Evolutionary conservation across 2,329 filamentous ascomycete species (phyloP), one percentile per base, ranked within the genome.

Genomic region (Fusarium sp.): DNA sequence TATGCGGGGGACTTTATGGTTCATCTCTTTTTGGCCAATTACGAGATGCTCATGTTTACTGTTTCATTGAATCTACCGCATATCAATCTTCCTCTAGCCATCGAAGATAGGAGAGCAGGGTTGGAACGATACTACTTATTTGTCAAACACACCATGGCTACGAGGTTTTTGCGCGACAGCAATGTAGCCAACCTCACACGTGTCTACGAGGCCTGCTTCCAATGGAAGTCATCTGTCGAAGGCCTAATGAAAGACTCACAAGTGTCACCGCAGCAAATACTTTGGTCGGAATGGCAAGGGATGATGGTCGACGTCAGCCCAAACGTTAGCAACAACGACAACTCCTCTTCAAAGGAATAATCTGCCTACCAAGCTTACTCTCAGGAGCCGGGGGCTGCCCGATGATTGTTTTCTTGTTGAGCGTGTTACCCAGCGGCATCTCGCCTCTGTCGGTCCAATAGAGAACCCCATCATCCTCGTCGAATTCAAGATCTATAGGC

Each of bases 401-500:
- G 14, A 32, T 32, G 30, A 32, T 11, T 4, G 30, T 32, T 15
- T 32, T 32, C 30, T 32, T 54, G n/a, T 44, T 44, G 12, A 54
- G 27, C 9, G 51, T 32, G 24, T 88, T 89, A 0, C 88, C 88
- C 11, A 77, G 73, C 0, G 88, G 88, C 2, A 85, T 76, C 67
- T 90, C 88, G 6, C 88, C 89, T 0, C 88, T 80, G 68, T 90
- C 88, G 0, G 88, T 89, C 88, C 88, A 90, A 75, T 87, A 90
- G 27, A 90, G 77, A 2, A 75, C 79, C 29, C 81, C 74, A 5
- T 75, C 73, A 0, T 79, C 77, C 15, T 82, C 80, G 18, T 89
- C 86, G 2, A 89, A 71, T 32, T 88, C 86, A 0, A 90, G 76
- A 68, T 90, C 87, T 62, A 90, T 86, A 0, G 86, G 85, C 73